A percentile compares a stretch with the other conserved stretches of the same genome.
Evolutionary conservation across 805 yeast species (phyloP).

Genomic region (Cyberlindnera mississippiensis): DNA sequence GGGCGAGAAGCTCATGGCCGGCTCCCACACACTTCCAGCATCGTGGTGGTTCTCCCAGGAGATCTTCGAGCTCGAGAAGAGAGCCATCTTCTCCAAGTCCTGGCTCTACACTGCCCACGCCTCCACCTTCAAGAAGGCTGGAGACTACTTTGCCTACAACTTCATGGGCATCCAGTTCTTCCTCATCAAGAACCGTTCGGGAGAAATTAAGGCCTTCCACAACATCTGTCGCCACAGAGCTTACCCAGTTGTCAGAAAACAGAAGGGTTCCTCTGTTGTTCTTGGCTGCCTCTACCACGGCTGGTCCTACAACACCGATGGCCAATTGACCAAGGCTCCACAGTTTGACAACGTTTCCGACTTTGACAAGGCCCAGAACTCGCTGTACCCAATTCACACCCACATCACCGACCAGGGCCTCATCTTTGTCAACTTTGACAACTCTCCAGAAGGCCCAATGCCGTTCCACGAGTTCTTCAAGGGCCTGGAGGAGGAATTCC

Average conservation of each 20-base stretch:
- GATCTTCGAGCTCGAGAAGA: slow-evolving; percentile 53
- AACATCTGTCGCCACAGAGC: slow-evolving; percentile 66
- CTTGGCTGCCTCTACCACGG: slow-evolving; percentile 63
- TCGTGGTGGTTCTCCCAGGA: slow-evolving; percentile 64
- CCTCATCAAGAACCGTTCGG: slow-evolving; percentile 49
- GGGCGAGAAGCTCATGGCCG: slow-evolving; percentile 29
- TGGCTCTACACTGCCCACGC: slow-evolving; percentile 54
- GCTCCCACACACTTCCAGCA: slow-evolving; percentile 56
- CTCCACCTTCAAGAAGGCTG: slow-evolving; percentile 51
- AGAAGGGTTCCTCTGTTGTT: slow-evolving; percentile 53
- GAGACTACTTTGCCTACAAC: slow-evolving; percentile 50
- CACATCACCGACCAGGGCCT: slow-evolving; percentile 55
- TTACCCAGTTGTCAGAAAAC: slow-evolving; percentile 56
- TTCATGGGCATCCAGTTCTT: slow-evolving; percentile 53
- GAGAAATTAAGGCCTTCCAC: slow-evolving; percentile 55
- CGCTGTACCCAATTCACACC: slow-evolving; percentile 50
- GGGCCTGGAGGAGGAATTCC: slow-evolving; percentile 49
- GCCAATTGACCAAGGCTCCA: slow-evolving; percentile 56
- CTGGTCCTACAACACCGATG: slow-evolving; percentile 63
- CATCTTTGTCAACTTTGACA: slow-evolving; percentile 52
- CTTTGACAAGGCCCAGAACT: slow-evolving; percentile 51
- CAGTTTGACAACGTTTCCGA: slow-evolving; percentile 58
- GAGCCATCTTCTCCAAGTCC: slow-evolving; percentile 51
- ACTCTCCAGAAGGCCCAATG: slow-evolving; percentile 32
- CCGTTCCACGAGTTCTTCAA: slow-evolving; percentile 50